Conservation (phyloP, 1,284 basidiomycete species). For the Moesziomyces globuligerus region DNA sequence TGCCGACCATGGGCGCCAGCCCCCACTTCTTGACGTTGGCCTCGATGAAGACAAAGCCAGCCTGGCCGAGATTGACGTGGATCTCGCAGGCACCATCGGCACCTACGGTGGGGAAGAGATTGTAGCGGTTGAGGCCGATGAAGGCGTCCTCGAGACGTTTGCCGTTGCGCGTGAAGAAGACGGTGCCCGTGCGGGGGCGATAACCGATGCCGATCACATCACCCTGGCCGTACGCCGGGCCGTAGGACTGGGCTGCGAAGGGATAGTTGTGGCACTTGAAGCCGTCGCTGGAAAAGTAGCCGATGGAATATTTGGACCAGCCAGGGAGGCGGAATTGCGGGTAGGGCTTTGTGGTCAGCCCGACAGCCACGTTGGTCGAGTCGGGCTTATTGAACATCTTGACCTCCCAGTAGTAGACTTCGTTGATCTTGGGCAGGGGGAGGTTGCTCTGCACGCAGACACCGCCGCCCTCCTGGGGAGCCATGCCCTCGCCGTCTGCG, state of each 20-base stretch:
- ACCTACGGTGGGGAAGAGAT: constrained; percentile 65
- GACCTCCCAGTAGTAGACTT: constrained; percentile 67
- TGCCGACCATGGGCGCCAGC: constrained; percentile 66
- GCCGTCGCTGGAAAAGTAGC: constrained; percentile 89
- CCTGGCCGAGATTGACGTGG: constrained; percentile 66
- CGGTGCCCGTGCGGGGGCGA: constrained; percentile 63
- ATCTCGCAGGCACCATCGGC: constrained; percentile 64
- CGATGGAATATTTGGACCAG: constrained; percentile 87
- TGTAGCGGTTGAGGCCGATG: constrained; percentile 62
- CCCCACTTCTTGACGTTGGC: constrained; percentile 68
- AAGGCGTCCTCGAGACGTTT: constrained; percentile 65
- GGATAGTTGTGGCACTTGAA: constrained; percentile 98
- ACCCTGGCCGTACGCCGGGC: constrained; percentile 86
- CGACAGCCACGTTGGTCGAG: constrained; percentile 59
- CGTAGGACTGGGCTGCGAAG: constrained; percentile 87
- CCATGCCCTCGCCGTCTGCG: constrained; percentile 66
- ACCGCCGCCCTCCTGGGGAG: constrained; percentile 64
- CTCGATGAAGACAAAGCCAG: constrained; percentile 67
- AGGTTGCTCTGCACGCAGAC: constrained; percentile 65
- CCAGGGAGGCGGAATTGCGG: constrained; percentile 71
- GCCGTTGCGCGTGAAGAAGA: constrained; percentile 67
- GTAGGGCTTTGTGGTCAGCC: constrained; percentile 66
- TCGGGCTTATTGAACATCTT: constrained; percentile 68
- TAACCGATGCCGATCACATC: constrained; percentile 67
- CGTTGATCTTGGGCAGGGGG: constrained; percentile 66